Evolutionary conservation across 495 filamentous ascomycete species (phyloP).

Genomic region (Amphirosellinia nigrospora): DNA sequence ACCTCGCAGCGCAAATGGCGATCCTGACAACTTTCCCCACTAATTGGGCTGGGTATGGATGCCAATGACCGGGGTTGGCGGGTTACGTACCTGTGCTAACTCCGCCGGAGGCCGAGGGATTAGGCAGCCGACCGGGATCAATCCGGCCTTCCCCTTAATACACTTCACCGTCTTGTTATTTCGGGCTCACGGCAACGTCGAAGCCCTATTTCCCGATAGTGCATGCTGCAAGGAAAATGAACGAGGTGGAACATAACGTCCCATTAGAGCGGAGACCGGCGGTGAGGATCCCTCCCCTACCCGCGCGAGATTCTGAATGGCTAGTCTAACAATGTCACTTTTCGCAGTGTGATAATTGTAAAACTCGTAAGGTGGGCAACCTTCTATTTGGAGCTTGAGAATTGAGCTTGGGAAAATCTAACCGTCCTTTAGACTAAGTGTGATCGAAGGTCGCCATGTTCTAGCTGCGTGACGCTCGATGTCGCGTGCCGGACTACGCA

Average conservation of each 20-base stretch:
- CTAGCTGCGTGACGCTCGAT: conserved; percentile 36
- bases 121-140: conserved; percentile 10
- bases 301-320: not conserved
- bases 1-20: not conserved
- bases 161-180: not conserved
- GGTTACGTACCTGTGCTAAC: not conserved
- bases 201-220: not conserved
- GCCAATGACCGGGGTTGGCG: not conserved
- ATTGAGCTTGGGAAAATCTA: not conserved
- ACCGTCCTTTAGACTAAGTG: conserved; percentile 32
- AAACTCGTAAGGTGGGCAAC: conserved; percentile 32
- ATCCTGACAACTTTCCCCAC: not conserved
- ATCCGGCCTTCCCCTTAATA: not conserved
- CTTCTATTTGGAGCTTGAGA: not conserved
- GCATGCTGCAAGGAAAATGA: conserved; percentile 19
- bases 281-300: conserved; percentile 27
- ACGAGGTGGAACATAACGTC: conserved; percentile 21
- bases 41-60: conserved; percentile 1
- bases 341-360: conserved; percentile 37
- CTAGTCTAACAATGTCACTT: not conserved
- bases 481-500: conserved; percentile 33
- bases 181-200: not conserved
- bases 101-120: conserved; percentile 32
- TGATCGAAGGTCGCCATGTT: conserved; percentile 34
- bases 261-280: conserved; percentile 34